Conservation (phyloP, 1,139 yeast genomes). For the Taphrina populina region DNA sequence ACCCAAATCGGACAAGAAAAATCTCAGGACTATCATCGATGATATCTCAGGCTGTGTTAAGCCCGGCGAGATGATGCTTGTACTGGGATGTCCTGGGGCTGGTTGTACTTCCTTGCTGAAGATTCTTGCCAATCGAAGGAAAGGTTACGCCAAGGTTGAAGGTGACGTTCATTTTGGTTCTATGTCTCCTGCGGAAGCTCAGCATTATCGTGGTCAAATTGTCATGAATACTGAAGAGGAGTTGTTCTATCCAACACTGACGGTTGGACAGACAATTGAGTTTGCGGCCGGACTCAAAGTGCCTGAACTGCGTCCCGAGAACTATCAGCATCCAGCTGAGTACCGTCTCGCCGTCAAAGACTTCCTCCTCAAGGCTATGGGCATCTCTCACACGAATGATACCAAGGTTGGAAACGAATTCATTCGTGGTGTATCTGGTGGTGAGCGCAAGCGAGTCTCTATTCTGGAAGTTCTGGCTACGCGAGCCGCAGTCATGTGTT, state of each 20-base stretch:
- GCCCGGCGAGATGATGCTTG: slow-evolving; percentile 58
- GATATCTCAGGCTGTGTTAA: slow-evolving; percentile 50
- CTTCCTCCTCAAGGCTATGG: slow-evolving; percentile 67
- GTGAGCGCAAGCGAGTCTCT: slow-evolving; percentile 79
- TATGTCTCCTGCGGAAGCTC: slow-evolving; percentile 49
- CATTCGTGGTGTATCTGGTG: slow-evolving; percentile 79
- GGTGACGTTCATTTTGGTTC: slow-evolving; percentile 55
- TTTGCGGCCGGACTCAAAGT: slow-evolving; percentile 66
- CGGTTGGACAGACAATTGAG: slow-evolving; percentile 67
- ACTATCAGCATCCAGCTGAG: slow-evolving; percentile 54
- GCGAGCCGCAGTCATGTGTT: slow-evolving; percentile 63
- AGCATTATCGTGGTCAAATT: slow-evolving; percentile 64
- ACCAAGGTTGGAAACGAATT: slow-evolving; percentile 70
- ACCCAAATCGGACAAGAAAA: slow-evolving; percentile 62
- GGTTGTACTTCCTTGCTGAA: slow-evolving; percentile 56
- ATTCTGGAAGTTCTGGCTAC: slow-evolving; percentile 61
- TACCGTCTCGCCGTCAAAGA: slow-evolving; percentile 63
- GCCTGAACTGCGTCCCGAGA: slow-evolving; percentile 58
- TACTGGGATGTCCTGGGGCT: slow-evolving; percentile 65
- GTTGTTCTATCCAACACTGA: slow-evolving; percentile 55
- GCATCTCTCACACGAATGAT: slow-evolving; percentile 63
- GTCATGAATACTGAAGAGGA: slow-evolving; percentile 65
- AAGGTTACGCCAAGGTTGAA: slow-evolving; percentile 46
- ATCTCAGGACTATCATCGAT: slow-evolving; percentile 52
- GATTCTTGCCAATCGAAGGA: slow-evolving; percentile 59